These are phyloP conservation scores for Annulohypoxylon nitens DNA, from an alignment of 495 filamentous ascomycete species.

Conservation along the genomic window DNA sequence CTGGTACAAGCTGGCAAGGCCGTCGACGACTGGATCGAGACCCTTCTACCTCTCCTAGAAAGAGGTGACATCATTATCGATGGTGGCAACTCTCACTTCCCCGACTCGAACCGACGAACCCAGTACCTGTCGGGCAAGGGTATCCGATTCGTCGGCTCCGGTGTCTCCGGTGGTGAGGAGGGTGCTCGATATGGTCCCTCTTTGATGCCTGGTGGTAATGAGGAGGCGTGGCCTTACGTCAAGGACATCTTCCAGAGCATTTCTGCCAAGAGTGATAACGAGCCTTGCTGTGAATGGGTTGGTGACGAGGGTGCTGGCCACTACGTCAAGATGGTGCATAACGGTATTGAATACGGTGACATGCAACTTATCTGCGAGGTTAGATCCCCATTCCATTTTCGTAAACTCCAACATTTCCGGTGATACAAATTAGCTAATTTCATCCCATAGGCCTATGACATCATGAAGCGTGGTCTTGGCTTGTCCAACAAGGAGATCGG, in stretches of 20 bases:
- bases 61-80: conserved; percentile 98
- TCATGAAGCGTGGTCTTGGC: conserved; percentile 96
- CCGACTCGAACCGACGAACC: conserved; percentile 96
- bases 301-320: conserved; percentile 99
- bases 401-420: background rate
- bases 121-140: conserved; percentile 86
- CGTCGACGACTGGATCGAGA: conserved; percentile 98
- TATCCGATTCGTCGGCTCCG: conserved; percentile 95
- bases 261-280: conserved; percentile 93
- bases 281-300: conserved; percentile 99
- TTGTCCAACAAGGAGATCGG: conserved; percentile 91
- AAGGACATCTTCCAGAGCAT: conserved; percentile 99
- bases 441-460: conserved; percentile 88
- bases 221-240: conserved; percentile 97
- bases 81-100: conserved; percentile 99
- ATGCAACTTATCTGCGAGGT: conserved; percentile 99
- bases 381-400: conserved; percentile 38
- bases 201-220: conserved; percentile 98
- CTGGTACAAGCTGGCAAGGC: conserved; percentile 98
- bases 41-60: conserved; percentile 89
- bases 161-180: conserved; percentile 99
- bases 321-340: conserved; percentile 99
- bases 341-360: conserved; percentile 99
- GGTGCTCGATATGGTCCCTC: conserved; percentile 97
- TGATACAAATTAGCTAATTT: conserved; percentile 27